Conservation (phyloP, 2,329 filamentous ascomycete genomes). For the Sordariomycetes sp. region DNA sequence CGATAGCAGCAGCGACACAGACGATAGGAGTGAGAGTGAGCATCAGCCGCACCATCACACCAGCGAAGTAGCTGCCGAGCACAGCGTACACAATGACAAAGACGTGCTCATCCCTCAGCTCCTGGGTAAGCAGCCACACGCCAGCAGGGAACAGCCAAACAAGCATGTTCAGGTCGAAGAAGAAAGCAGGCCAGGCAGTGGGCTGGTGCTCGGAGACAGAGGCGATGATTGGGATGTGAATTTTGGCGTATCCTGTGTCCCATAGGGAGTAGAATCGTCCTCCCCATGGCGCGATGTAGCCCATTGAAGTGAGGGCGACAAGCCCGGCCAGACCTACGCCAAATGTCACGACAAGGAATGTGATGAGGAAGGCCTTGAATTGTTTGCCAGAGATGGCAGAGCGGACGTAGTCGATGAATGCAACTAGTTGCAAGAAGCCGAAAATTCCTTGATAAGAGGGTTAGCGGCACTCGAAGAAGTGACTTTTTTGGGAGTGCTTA, state of each 20-base stretch:
- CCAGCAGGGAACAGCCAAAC: slow-evolving; percentile 99
- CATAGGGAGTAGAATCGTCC: slow-evolving; percentile 98
- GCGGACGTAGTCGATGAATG: slow-evolving; percentile 83
- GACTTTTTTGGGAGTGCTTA: slow-evolving; percentile 29
- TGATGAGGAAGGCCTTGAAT: slow-evolving; percentile 81
- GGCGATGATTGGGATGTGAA: slow-evolving; percentile 98
- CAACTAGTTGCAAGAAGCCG: slow-evolving; percentile 87
- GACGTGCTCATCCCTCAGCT: slow-evolving; percentile 89
- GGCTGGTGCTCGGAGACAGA: slow-evolving; percentile 99
- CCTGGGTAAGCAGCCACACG: slow-evolving; percentile 96
- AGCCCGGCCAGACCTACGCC: slow-evolving; percentile 63
- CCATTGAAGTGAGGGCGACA: slow-evolving; percentile 79
- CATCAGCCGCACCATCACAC: slow-evolving; percentile 99
- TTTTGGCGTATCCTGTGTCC: slow-evolving; percentile 98
- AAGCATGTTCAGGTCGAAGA: slow-evolving; percentile 96
- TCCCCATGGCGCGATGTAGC: slow-evolving; percentile 93
- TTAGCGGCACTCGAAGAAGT: neutral
- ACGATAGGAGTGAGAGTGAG: slow-evolving; percentile 93
- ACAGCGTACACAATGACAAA: slow-evolving; percentile 97
- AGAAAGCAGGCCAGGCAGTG: slow-evolving; percentile 97
- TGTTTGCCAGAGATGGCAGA: slow-evolving; percentile 85
- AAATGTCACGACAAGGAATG: slow-evolving; percentile 67
- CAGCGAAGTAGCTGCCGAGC: slow-evolving; percentile 93
- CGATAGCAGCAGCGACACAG: slow-evolving; percentile 86
- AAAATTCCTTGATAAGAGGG: slow-evolving; percentile 62